phyloP scores from a whole-genome alignment of 2,329 filamentous ascomycete genomes.

The Lecanicillium sp. region DNA sequence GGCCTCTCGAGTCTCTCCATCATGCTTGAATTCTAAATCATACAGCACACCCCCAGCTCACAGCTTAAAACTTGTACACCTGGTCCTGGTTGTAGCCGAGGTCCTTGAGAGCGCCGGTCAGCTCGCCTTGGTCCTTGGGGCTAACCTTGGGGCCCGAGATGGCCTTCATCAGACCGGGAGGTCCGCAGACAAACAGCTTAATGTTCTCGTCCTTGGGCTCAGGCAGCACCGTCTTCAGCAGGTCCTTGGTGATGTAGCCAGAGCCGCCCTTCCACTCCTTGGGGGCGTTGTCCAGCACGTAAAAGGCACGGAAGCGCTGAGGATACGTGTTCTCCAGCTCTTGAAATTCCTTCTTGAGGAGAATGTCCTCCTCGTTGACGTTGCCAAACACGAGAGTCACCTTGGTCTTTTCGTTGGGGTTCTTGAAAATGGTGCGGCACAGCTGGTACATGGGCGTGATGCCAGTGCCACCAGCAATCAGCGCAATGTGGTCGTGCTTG shows the following conservation, averaged over 20 bases:
- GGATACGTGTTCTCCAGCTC: slow-evolving; percentile 92
- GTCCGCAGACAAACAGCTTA: slow-evolving; percentile 95
- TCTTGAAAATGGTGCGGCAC: slow-evolving; percentile 83
- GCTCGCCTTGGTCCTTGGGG: slow-evolving; percentile 89
- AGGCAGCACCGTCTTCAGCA: slow-evolving; percentile 89
- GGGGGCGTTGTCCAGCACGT: slow-evolving; percentile 79
- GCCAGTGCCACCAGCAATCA: slow-evolving; percentile 90
- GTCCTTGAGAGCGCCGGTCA: slow-evolving; percentile 73
- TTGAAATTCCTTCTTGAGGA: slow-evolving; percentile 77
- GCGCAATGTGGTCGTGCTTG: slow-evolving; percentile 83
- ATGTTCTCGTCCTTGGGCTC: slow-evolving; percentile 87
- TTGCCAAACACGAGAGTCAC: slow-evolving; percentile 94
- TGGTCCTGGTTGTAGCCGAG: slow-evolving; percentile 65
- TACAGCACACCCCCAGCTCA: neutral
- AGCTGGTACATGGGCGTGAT: slow-evolving; percentile 99
- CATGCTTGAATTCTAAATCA: too few species aligned
- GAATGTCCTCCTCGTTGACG: slow-evolving; percentile 79
- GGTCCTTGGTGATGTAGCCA: slow-evolving; percentile 81
- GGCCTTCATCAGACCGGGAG: slow-evolving; percentile 87
- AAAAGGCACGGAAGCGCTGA: slow-evolving; percentile 90
- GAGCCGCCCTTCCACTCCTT: slow-evolving; percentile 68
- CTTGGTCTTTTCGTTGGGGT: slow-evolving; percentile 94
- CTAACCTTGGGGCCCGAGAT: slow-evolving; percentile 85
- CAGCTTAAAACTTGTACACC: slow-evolving; percentile 80
- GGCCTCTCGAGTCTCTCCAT: too few species aligned